Evolutionary conservation across 2,329 filamentous ascomycete genomes (phyloP).

Genomic region (Bipolaris zeicola): DNA sequence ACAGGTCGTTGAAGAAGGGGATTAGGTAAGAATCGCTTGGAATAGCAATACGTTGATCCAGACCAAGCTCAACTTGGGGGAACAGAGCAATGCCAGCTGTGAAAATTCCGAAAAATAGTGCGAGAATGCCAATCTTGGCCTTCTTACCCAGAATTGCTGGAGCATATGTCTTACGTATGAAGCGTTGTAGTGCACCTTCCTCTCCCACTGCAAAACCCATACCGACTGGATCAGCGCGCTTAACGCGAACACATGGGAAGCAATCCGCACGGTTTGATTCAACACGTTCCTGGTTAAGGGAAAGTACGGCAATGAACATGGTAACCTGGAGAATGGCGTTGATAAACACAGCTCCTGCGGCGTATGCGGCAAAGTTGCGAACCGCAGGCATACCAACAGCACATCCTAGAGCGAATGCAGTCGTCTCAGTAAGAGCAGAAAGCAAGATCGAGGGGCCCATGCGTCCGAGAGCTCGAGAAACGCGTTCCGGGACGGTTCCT

Average conservation of each 20-base stretch:
- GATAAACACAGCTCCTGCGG: conserved; percentile 93
- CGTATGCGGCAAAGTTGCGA: conserved; percentile 95
- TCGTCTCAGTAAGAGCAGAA: conserved; percentile 91
- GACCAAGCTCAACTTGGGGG: conserved; percentile 80
- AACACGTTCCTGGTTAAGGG: conserved; percentile 88
- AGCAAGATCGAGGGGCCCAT: conserved; percentile 97
- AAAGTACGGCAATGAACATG: conserved; percentile 91
- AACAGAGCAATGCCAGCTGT: conserved; percentile 83
- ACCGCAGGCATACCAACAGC: conserved; percentile 98
- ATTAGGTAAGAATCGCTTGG: conserved; percentile 95
- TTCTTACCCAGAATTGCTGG: conserved; percentile 79
- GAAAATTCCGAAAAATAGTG: conserved; percentile 85
- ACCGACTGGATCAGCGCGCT: conserved; percentile 69
- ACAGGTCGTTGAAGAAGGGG: conserved; percentile 93
- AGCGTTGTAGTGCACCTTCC: conserved; percentile 80
- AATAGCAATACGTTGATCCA: conserved; percentile 94
- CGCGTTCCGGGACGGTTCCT: conserved; percentile 81
- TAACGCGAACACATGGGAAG: conserved; percentile 85
- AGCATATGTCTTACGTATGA: conserved; percentile 90
- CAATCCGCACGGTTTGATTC: conserved; percentile 90
- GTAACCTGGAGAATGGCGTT: conserved; percentile 97
- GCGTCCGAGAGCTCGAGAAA: conserved; percentile 85
- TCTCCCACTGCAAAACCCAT: conserved; percentile 77
- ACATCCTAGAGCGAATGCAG: conserved; percentile 88
- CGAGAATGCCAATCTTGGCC: conserved; percentile 75